Percentiles rank a stretch among this genome's conserved stretches.
phyloP scores from a whole-genome alignment of 164 flowering plant genomes.

The Umbellularia californica region DNA sequence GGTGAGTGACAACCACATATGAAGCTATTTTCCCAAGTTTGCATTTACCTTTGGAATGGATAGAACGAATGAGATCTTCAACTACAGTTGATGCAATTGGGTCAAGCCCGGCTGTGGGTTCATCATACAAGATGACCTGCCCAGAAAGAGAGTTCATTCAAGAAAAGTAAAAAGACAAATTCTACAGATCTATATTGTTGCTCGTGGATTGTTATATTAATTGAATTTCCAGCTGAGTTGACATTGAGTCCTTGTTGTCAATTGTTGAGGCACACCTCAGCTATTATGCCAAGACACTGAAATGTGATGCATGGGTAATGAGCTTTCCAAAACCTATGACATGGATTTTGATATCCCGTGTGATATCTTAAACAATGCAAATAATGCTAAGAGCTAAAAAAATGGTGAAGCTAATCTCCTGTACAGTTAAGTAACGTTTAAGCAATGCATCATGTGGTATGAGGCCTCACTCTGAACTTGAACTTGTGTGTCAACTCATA shows the following conservation, averaged over 20 bases:
- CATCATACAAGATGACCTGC: constrained; percentile 92
- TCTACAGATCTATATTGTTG: neutral
- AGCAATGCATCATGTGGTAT: neutral
- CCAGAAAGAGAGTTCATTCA: constrained; percentile 1
- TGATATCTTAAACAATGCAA: neutral
- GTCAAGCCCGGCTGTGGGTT: constrained; percentile 99
- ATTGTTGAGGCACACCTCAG: neutral
- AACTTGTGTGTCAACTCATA: neutral
- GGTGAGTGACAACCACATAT: constrained; percentile 94
- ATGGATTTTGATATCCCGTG: neutral
- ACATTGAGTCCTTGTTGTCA: neutral
- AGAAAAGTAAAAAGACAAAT: neutral
- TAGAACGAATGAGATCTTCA: constrained; percentile 97
- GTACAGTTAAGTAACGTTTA: neutral
- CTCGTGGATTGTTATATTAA: neutral
- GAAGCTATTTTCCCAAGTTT: constrained; percentile 84
- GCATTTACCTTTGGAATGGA: constrained; percentile 66
- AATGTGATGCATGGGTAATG: too few relatives aligned
- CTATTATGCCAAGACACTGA: neutral
- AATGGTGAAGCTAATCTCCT: neutral
- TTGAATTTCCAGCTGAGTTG: neutral
- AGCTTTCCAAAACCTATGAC: too few relatives aligned
- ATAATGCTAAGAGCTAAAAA: too few relatives aligned
- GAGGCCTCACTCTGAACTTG: neutral
- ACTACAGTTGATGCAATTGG: constrained; percentile 99